phyloP scores from a whole-genome alignment of 2,329 filamentous ascomycete genomes.

The Helotiales sp. region DNA sequence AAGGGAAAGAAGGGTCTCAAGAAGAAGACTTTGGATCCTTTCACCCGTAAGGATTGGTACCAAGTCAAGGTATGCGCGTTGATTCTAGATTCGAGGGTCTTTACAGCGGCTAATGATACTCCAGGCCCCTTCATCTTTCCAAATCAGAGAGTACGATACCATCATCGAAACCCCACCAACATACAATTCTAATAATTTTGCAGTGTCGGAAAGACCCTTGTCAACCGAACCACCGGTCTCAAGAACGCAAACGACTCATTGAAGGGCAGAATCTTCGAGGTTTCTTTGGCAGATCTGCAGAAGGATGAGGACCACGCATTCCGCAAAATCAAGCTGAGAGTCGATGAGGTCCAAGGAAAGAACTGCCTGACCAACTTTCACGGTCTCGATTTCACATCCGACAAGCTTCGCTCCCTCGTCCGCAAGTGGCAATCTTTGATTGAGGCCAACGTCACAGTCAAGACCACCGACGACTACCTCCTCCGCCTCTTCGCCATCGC shows the following conservation, averaged over 20 bases:
- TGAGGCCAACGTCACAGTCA: conserved; percentile 99
- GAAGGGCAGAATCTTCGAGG: conserved; percentile 98
- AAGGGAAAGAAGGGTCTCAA: conserved; percentile 99
- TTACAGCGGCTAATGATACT: conserved; percentile 37
- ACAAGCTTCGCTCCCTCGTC: conserved; percentile 98
- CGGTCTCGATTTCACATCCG: conserved; percentile 99
- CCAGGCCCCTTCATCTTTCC: conserved; percentile 92
- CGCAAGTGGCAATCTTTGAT: conserved; percentile 99
- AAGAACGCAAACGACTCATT: conserved; percentile 99
- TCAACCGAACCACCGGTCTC: conserved; percentile 99
- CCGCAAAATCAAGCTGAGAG: conserved; percentile 98
- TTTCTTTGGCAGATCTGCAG: conserved; percentile 97
- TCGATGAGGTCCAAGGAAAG: conserved; percentile 99
- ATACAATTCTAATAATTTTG: conserved; percentile 45
- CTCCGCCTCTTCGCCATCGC: conserved; percentile 98
- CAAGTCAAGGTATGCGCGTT: conserved; percentile 77
- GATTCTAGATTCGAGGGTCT: conserved; percentile 4
- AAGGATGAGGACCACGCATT: conserved; percentile 99
- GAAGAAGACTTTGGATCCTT: conserved; percentile 98
- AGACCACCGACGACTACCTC: conserved; percentile 99
- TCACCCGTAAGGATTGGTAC: conserved; percentile 99
- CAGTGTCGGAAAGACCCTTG: conserved; percentile 99
- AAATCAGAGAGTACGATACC: conserved; percentile 81
- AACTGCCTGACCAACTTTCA: conserved; percentile 99
- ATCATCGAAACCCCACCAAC: conserved; percentile 23